Conservation (phyloP, 208 protist species). For the Lotmaria passim region DNA sequence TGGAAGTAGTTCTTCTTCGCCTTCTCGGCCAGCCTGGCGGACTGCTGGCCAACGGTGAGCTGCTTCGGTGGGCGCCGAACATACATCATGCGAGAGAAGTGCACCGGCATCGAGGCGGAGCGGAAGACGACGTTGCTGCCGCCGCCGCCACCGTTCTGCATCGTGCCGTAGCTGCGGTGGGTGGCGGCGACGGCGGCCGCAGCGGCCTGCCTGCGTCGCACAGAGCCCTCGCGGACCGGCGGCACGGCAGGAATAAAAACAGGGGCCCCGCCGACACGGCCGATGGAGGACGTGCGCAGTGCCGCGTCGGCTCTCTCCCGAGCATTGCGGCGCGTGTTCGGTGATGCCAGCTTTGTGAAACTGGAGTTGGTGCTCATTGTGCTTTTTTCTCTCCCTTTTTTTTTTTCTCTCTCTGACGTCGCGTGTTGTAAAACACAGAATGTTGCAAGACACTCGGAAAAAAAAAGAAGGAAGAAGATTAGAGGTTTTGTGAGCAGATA, state of each 20-base stretch:
- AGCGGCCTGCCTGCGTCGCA: constrained; percentile 14
- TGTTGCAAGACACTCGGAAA: too few species aligned
- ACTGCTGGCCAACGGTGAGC: constrained; percentile 68
- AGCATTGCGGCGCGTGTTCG: background rate
- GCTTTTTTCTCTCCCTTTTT: too few species aligned
- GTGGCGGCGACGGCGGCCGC: constrained; percentile 4
- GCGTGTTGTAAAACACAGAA: too few species aligned
- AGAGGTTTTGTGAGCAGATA: too few species aligned
- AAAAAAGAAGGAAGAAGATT: too few species aligned
- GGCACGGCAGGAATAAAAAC: constrained; percentile 5
- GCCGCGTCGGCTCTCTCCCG: constrained; percentile 11
- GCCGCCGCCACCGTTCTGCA: background rate
- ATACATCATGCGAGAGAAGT: constrained; percentile 51
- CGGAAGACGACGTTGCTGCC: constrained; percentile 31
- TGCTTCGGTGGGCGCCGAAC: constrained; percentile 35
- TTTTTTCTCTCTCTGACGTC: too few species aligned
- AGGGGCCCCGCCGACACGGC: background rate
- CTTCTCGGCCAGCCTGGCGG: constrained; percentile 62
- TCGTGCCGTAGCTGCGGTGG: constrained; percentile 44
- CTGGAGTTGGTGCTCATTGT: constrained; percentile 9
- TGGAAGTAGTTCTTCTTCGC: constrained; percentile 77
- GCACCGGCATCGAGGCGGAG: constrained; percentile 66
- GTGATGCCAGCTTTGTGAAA: background rate
- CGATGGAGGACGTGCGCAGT: constrained; percentile 37
- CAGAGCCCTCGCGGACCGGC: constrained; percentile 16